These are phyloP conservation scores for Beauveria sp. DNA, from an alignment of 2,329 filamentous ascomycete species.

Conservation along the genomic window DNA sequence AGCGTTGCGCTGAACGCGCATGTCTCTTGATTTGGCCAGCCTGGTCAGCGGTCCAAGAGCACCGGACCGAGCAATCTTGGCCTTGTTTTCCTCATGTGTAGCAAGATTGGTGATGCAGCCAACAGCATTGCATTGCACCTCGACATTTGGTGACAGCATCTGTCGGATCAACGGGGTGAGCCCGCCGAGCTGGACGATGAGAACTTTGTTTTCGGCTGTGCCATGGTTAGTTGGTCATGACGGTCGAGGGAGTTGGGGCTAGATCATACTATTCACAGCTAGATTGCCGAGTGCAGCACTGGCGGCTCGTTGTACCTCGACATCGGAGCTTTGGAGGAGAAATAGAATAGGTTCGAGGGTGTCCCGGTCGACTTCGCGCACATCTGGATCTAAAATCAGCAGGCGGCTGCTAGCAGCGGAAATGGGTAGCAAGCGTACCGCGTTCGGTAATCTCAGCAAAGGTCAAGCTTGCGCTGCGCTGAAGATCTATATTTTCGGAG, in stretches of 20 bases:
- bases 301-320: slow-evolving; percentile 93
- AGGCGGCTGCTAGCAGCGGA: neutral
- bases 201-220: slow-evolving; percentile 93
- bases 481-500: slow-evolving; percentile 96
- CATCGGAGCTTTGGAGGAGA: slow-evolving; percentile 87
- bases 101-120: slow-evolving; percentile 98
- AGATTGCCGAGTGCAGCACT: slow-evolving; percentile 94
- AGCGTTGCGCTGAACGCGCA: slow-evolving; percentile 96
- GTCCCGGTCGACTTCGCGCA: slow-evolving; percentile 88
- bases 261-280: slow-evolving; percentile 81
- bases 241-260: neutral
- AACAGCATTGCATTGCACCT: slow-evolving; percentile 98
- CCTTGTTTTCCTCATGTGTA: slow-evolving; percentile 98
- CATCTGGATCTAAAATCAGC: slow-evolving; percentile 55
- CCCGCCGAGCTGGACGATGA: slow-evolving; percentile 88
- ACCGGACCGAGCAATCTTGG: slow-evolving; percentile 92
- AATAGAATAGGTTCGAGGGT: slow-evolving; percentile 95
- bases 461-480: slow-evolving; percentile 93
- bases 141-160: slow-evolving; percentile 96
- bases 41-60: slow-evolving; percentile 85
- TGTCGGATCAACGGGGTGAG: slow-evolving; percentile 88
- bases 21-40: slow-evolving; percentile 93
- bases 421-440: slow-evolving; percentile 51
- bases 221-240: slow-evolving; percentile 32
- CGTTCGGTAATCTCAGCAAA: slow-evolving; percentile 98